A percentile compares a stretch with the other conserved stretches of the same genome.
phyloP scores from a whole-genome alignment of 1,284 basidiomycete genomes.

The Coriolopsis trogii region DNA sequence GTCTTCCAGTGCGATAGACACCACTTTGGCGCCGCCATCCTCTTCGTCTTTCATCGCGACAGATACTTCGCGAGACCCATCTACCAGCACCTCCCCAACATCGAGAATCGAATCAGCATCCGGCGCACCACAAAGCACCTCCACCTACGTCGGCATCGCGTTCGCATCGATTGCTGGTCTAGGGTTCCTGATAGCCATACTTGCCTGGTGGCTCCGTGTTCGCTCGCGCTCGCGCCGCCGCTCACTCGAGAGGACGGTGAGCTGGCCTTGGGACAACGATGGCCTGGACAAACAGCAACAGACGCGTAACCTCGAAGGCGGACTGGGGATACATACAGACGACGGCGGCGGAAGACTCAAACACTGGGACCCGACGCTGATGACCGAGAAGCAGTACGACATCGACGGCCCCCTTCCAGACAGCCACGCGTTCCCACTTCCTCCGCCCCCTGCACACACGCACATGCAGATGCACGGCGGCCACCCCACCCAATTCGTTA shows the following conservation, averaged over 20 bases:
- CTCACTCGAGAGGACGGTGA: constrained; percentile 27
- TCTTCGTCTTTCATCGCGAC: too few relatives aligned
- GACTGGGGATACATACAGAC: constrained; percentile 28
- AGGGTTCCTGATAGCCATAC: constrained; percentile 40
- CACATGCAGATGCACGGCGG: constrained; percentile 26
- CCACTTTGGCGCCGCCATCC: too few relatives aligned
- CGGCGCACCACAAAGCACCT: too few relatives aligned
- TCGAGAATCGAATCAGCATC: too few relatives aligned
- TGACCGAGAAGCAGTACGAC: neutral
- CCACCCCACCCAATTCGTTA: constrained; percentile 30
- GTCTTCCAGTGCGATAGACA: too few relatives aligned
- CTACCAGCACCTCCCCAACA: too few relatives aligned
- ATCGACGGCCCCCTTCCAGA: constrained; percentile 1
- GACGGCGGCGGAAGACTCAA: constrained; percentile 3
- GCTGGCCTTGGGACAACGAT: constrained; percentile 36
- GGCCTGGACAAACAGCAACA: constrained; percentile 15
- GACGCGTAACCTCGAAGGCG: constrained; percentile 15
- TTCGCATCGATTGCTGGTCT: constrained; percentile 44
- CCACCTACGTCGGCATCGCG: constrained; percentile 31
- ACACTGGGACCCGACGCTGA: neutral
- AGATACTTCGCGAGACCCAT: too few relatives aligned
- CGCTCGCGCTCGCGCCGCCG: constrained; percentile 38
- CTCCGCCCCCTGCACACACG: constrained; percentile 9
- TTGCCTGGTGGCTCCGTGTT: constrained; percentile 44
- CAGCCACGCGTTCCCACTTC: constrained; percentile 14